phyloP scores from a whole-genome alignment of 257 asterid species.

The Solanum acaule region DNA sequence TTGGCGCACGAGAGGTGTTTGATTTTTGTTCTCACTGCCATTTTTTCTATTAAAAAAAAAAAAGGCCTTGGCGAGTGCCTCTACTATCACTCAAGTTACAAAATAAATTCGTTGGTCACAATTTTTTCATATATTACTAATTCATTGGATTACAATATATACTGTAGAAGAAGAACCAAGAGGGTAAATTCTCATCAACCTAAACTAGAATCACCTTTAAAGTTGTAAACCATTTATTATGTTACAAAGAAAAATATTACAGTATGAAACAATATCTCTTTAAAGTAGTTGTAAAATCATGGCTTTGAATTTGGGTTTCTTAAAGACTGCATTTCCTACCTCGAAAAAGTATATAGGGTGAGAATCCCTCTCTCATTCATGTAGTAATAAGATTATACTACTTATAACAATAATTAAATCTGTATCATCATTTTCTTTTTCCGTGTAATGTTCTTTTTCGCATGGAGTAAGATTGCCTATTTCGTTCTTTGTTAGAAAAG shows the following conservation, averaged over 20 bases:
- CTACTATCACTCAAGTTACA: neutral
- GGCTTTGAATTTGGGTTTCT: neutral
- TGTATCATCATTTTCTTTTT: too few species aligned
- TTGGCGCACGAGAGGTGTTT: slow-evolving; percentile 39
- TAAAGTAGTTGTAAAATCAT: neutral
- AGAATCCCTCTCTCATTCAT: too few species aligned
- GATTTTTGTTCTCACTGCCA: slow-evolving; percentile 62
- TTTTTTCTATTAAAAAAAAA: neutral
- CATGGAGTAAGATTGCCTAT: neutral
- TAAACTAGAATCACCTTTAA: neutral
- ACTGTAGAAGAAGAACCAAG: neutral
- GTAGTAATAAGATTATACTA: too few species aligned
- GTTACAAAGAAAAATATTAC: too few species aligned
- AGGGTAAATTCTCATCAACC: neutral
- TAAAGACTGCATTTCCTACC: neutral
- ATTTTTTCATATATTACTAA: too few species aligned
- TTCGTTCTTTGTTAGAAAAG: neutral
- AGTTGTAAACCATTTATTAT: too few species aligned
- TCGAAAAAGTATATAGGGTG: neutral
- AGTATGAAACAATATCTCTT: too few species aligned
- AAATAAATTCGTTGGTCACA: neutral
- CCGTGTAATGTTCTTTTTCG: too few species aligned
- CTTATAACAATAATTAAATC: too few species aligned
- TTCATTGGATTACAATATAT: neutral
- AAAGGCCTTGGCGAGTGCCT: neutral